Evolutionary conservation across 2,329 filamentous ascomycete species (phyloP), one percentile per base, ranked within the genome.

Genomic region (Fusarium guadeloupense): DNA sequence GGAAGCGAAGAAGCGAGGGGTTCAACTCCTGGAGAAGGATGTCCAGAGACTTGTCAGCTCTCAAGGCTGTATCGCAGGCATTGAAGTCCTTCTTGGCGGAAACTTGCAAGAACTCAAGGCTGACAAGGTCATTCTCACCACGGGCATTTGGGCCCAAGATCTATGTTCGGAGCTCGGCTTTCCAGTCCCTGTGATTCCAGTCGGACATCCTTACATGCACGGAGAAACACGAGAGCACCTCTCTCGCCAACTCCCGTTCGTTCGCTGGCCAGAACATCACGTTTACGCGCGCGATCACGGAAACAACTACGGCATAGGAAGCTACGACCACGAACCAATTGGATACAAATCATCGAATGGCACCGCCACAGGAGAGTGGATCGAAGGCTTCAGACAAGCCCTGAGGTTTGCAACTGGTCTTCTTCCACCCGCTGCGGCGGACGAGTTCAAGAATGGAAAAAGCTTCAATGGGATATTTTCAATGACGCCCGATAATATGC

Each of bases 401-500:
- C 31, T 69, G 6, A 54, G 53, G 3, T 41, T 48, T 2, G 65
- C 60, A 1, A 54, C 35, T 0, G 46, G 46, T 0, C n/a, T 69
- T 2, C 26, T 69, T 3, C 67, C 67, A 4, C 31, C 56, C 0
- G 14, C 39, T 26, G 40, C 57, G 1, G 40, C 41, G 0, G 31
- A 33, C 6, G 49, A 66, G 6, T 68, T 69, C 8, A 13, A 31
- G 9, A 10, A 42, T 3, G 55, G 57, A 0, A 56, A 43, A 1
- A 30, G 39, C 5, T 69, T 69, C 25, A 69, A 69, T 9, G 67
- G 67, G 6, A 58, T 69, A 5, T 69, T 69, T 33, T 69, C 67
- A 1, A 69, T 69, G 65, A 69, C 67, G 0, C 67, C 67, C 1
- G 67, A 69, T 12, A 69, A 69, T 19, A 69, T 69, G 67, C 67